Conservation (phyloP, 2,329 filamentous ascomycete species). For the Claviceps sp. region DNA sequence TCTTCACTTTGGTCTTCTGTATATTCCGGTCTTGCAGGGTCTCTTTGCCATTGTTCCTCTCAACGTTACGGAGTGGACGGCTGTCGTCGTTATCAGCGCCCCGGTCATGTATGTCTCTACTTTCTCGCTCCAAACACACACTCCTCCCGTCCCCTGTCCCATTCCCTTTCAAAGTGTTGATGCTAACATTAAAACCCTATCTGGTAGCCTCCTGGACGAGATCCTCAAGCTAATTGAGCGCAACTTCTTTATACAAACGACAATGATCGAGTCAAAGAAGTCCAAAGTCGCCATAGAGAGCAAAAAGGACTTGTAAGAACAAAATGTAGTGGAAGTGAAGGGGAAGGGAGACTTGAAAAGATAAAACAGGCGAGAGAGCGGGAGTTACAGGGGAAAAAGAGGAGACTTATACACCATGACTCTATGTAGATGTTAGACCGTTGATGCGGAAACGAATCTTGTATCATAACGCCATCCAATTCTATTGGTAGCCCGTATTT, state of each 20-base stretch:
- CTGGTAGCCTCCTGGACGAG: constrained; percentile 65
- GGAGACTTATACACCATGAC: constrained; percentile 3
- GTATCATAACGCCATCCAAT: constrained; percentile 8
- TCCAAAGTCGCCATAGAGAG: constrained; percentile 25
- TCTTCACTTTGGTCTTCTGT: constrained; percentile 86
- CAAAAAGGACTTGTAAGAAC: constrained; percentile 41
- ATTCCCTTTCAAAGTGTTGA: not conserved
- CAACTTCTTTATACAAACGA: constrained; percentile 45
- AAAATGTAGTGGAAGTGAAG: constrained; percentile 4
- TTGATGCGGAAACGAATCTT: constrained; percentile 12
- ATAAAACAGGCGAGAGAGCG: not conserved
- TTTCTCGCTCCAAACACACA: not conserved
- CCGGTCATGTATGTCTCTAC: constrained; percentile 72
- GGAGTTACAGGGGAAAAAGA: not conserved
- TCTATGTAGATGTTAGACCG: constrained; percentile 16
- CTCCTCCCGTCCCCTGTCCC: not conserved
- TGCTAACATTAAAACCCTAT: constrained; percentile 12
- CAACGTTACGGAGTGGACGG: constrained; percentile 79
- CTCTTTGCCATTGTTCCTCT: constrained; percentile 87
- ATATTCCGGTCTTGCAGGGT: constrained; percentile 75
- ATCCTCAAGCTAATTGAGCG: constrained; percentile 67
- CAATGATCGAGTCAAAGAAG: constrained; percentile 19
- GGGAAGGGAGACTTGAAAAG: not conserved
- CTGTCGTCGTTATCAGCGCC: constrained; percentile 74
- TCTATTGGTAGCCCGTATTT: not conserved